A percentile compares a stretch with the other conserved stretches of the same genome.
Evolutionary conservation across 331 rosid genomes (phyloP).

Genomic region (Arachis monticola): DNA sequence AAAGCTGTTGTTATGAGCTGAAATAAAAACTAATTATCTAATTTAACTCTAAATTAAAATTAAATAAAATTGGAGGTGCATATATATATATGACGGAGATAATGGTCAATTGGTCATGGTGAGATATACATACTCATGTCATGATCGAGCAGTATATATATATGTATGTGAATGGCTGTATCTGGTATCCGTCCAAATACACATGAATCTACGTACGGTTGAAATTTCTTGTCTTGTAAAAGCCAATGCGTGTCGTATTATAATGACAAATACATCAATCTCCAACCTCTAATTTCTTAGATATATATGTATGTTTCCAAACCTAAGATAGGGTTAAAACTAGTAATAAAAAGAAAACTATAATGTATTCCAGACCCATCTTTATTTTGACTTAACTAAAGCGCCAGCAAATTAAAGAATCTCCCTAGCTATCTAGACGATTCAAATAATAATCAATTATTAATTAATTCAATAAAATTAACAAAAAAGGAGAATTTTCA

Average conservation of each 20-base stretch:
- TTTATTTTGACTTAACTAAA: conserved; percentile 1
- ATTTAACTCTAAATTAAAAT: too few relatives aligned
- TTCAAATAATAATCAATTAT: background rate
- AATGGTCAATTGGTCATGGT: too few relatives aligned
- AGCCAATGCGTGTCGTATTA: conserved; percentile 67
- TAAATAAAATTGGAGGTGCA: too few relatives aligned
- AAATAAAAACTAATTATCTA: too few relatives aligned
- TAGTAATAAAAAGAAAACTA: conserved; percentile 34
- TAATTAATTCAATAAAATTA: too few relatives aligned
- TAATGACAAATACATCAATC: conserved; percentile 43
- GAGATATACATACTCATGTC: too few relatives aligned
- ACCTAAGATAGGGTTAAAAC: background rate
- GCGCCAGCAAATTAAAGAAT: conserved; percentile 2
- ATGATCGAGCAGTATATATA: too few relatives aligned
- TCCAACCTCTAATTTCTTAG: too few relatives aligned
- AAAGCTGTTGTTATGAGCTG: too few relatives aligned
- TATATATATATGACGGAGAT: too few relatives aligned
- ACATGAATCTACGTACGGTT: background rate
- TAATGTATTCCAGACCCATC: conserved; percentile 33
- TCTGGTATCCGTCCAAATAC: conserved; percentile 1
- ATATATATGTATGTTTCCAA: too few relatives aligned
- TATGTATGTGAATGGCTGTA: background rate
- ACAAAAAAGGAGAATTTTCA: background rate
- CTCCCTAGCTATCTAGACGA: background rate
- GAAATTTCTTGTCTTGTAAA: conserved; percentile 44